Conservation (phyloP, 2,329 filamentous ascomycete species). For the Aphanocladium album region DNA sequence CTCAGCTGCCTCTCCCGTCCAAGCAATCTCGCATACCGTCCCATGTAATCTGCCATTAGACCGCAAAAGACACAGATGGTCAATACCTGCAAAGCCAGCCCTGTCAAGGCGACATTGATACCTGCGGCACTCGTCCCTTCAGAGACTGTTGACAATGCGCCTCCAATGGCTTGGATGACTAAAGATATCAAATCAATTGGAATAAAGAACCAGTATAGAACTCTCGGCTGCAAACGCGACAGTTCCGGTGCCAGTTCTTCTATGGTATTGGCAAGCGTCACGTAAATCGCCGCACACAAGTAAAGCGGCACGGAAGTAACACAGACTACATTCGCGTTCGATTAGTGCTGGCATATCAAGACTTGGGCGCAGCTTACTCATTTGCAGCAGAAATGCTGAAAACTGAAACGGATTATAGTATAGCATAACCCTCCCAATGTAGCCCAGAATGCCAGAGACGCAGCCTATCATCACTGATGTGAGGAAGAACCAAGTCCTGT, state of each 20-base stretch:
- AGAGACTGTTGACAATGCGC: constrained; percentile 32
- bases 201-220: constrained; percentile 32
- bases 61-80: constrained; percentile 40
- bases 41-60: constrained; percentile 37
- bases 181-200: constrained; percentile 48
- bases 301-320: constrained; percentile 38
- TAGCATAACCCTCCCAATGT: constrained; percentile 51
- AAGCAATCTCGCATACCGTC: constrained; percentile 19
- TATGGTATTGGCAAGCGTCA: constrained; percentile 19
- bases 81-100: constrained; percentile 44
- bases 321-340: constrained; percentile 31
- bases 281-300: constrained; percentile 32
- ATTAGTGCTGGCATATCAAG: background rate
- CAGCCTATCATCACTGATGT: constrained; percentile 47
- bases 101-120: constrained; percentile 44
- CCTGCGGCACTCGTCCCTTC: constrained; percentile 37
- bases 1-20: background rate
- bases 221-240: constrained; percentile 22
- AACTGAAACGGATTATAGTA: constrained; percentile 53
- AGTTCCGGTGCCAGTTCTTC: constrained; percentile 22
- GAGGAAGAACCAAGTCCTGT: constrained; percentile 37
- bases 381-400: constrained; percentile 58
- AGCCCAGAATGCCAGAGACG: constrained; percentile 54
- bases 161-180: constrained; percentile 46
- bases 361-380: constrained; percentile 33